Conservation (phyloP, 257 asterid species). For the Mitragyna speciosa region DNA sequence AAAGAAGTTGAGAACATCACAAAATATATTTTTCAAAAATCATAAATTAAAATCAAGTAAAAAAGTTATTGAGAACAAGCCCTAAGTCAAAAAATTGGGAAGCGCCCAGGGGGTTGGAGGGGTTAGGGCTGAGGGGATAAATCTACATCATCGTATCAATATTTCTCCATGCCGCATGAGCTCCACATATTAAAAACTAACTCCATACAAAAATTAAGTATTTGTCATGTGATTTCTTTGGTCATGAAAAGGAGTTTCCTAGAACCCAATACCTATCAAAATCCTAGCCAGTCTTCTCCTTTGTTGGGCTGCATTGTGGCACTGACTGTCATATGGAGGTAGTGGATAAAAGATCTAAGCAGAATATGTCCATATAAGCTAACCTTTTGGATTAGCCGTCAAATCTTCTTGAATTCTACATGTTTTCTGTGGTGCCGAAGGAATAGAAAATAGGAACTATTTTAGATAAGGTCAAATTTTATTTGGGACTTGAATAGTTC, state of each 20-base stretch:
- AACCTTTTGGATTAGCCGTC: slow-evolving; percentile 17
- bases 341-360: not conserved
- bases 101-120: too few species aligned
- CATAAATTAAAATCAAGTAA: too few species aligned
- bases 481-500: slow-evolving; percentile 3
- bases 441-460: not conserved
- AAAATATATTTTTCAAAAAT: too few species aligned
- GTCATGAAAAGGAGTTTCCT: slow-evolving; percentile 7
- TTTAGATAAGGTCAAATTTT: not conserved
- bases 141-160: not conserved
- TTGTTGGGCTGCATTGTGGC: slow-evolving; percentile 12
- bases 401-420: slow-evolving; percentile 13
- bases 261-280: not conserved
- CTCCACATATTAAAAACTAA: not conserved
- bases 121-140: too few species aligned
- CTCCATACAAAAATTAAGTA: not conserved
- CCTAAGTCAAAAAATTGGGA: too few species aligned
- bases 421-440: not conserved
- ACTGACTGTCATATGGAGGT: slow-evolving; percentile 10
- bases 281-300: not conserved
- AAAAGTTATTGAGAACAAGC: too few species aligned
- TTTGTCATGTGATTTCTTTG: not conserved
- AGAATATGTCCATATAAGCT: slow-evolving; percentile 1
- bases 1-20: too few species aligned
- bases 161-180: not conserved